A percentile compares a stretch with the other conserved stretches of the same genome.
Evolutionary conservation across 2,329 filamentous ascomycete species (phyloP).

Genomic region (Alternaria hordeiaustralica): DNA sequence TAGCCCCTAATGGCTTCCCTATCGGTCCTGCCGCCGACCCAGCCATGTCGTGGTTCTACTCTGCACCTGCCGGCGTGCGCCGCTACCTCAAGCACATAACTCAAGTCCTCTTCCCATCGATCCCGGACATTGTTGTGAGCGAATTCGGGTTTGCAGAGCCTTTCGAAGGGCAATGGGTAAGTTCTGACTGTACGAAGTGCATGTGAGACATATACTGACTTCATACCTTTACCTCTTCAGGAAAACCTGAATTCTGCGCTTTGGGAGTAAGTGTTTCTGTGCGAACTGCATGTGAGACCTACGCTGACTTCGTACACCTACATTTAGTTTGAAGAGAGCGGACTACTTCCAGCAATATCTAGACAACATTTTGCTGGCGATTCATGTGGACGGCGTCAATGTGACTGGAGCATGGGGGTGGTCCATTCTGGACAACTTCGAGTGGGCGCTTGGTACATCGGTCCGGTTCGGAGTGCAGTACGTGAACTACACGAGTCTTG

Average conservation of each 20-base stretch:
- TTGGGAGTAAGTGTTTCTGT: constrained; percentile 33
- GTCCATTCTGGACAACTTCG: constrained; percentile 53
- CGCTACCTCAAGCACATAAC: constrained; percentile 53
- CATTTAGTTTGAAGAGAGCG: constrained; percentile 47
- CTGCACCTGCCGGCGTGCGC: constrained; percentile 49
- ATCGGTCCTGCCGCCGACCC: constrained; percentile 53
- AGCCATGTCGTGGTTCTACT: constrained; percentile 52
- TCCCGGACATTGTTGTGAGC: constrained; percentile 51
- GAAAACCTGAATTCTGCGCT: constrained; percentile 18
- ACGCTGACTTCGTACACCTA: too few species aligned
- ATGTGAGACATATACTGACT: not conserved
- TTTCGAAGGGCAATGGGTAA: constrained; percentile 43
- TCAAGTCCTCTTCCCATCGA: constrained; percentile 51
- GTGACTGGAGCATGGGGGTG: constrained; percentile 53
- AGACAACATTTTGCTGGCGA: constrained; percentile 50
- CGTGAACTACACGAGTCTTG: constrained; percentile 51
- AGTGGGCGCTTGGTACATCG: constrained; percentile 48
- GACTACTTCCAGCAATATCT: constrained; percentile 53
- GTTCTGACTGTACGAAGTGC: not conserved
- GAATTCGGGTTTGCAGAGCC: constrained; percentile 54
- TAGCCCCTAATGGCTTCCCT: constrained; percentile 53
- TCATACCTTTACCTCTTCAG: not conserved
- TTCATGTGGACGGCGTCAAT: constrained; percentile 49
- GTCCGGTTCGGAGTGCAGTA: constrained; percentile 54
- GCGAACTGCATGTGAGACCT: too few species aligned